Percentiles rank a stretch among this genome's conserved stretches.
phyloP scores from a whole-genome alignment of 1,139 yeast species.

The Zygosaccharomyces sapae region DNA sequence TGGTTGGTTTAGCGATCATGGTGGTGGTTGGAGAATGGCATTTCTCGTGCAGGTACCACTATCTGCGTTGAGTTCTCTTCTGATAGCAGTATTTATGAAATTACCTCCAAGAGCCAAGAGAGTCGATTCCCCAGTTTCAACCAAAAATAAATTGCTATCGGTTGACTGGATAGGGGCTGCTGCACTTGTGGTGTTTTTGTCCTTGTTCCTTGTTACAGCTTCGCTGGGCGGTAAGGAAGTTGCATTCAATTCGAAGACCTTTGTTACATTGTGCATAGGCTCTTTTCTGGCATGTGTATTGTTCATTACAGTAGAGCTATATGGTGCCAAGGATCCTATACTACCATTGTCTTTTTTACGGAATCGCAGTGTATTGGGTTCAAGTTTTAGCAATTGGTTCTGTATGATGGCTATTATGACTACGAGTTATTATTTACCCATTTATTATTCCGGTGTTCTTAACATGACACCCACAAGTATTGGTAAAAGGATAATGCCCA shows the following conservation, averaged over 20 bases:
- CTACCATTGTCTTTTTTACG: slow-evolving; percentile 55
- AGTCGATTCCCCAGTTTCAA: slow-evolving; percentile 16
- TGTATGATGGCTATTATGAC: slow-evolving; percentile 43
- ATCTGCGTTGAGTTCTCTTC: slow-evolving; percentile 47
- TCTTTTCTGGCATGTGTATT: slow-evolving; percentile 31
- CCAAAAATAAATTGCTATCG: slow-evolving; percentile 45
- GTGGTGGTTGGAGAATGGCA: slow-evolving; percentile 78
- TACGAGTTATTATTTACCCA: slow-evolving; percentile 58
- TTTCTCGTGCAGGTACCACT: slow-evolving; percentile 63
- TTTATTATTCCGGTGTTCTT: slow-evolving; percentile 57
- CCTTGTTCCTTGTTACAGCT: slow-evolving; percentile 56
- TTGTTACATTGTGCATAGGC: slow-evolving; percentile 33
- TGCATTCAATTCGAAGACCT: slow-evolving; percentile 34
- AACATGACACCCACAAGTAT: slow-evolving; percentile 53
- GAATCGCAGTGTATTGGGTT: slow-evolving; percentile 57
- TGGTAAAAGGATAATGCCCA: slow-evolving; percentile 60
- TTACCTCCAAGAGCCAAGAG: slow-evolving; percentile 38
- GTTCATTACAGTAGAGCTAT: slow-evolving; percentile 51
- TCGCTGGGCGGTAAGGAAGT: slow-evolving; percentile 63
- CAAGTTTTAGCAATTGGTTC: slow-evolving; percentile 67
- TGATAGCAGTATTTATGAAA: slow-evolving; percentile 37
- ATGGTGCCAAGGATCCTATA: slow-evolving; percentile 61
- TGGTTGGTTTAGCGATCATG: slow-evolving; percentile 37
- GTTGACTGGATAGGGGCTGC: slow-evolving; percentile 74
- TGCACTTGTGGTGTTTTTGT: slow-evolving; percentile 52